Base-by-base conservation (phyloP, 1,284 basidiomycete species). In the Chiua sp. region DNA sequence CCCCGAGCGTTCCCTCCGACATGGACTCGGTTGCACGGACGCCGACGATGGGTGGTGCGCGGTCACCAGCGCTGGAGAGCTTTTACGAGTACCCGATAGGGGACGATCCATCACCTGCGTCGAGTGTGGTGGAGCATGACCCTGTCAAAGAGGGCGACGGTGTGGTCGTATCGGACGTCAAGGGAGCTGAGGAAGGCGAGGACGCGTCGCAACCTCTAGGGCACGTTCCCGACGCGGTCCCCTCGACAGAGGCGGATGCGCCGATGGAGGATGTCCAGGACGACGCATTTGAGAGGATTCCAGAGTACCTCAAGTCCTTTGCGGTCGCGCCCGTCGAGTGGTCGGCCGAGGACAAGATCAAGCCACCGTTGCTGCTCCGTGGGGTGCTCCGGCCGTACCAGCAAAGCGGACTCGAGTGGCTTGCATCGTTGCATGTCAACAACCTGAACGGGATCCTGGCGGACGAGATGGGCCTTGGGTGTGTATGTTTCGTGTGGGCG, bases 311-410 rank as follows among this genome's bases (percentile, higher is more conserved):
- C 37, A 82, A 80, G 54, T 82, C 85, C 1, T 92, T 85, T 62
- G 86, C 89, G 16, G 87, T 90, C 30, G 83, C 87, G 3, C 86
- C 84, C 3, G 83, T 91, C 6, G 80, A 87, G 26, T 89, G 88
- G 86, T 79, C 87, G 60, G 72, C 82, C 8, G 76, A 84, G 55
- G 68, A 77, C 55, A 83, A 84, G 69, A 78, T 97, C 46, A 87
- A 82, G 47, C 85, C 89, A 13, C 95, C 96, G 0, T 84, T 94
- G 56, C 80, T 98, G 11, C 81, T 98, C 3, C 89, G 97, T 16
- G 97, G 96, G 1, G 86, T 86, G 3, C 81, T 99, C 44, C 89
- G 96, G 22, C 95, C 96, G 2, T 99, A 99, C 72, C 97, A 99
- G 72, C 93, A 96, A 65, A 87, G 91, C 16, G 97, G 97, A 0